Evolutionary conservation across 306 rosid species (phyloP), one percentile per base, ranked within the genome.

Genomic region (Ochetophila trinervis): DNA sequence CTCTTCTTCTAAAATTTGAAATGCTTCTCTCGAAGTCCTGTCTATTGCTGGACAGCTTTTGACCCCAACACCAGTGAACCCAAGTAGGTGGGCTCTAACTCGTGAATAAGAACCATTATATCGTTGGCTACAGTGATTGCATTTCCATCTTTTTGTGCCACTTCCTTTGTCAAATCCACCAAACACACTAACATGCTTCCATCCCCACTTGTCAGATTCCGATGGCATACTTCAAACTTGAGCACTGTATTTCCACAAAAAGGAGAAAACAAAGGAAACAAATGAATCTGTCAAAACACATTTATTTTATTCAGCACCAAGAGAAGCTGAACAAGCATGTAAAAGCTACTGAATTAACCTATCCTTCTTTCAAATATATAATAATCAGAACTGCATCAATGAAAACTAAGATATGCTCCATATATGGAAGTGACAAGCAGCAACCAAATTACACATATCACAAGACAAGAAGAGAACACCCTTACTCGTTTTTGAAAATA

Each of bases 141-240:
- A 83, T 73, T 73, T 86, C 88, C 91, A 86, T 74, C 75, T 56
- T 66, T 83, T 83, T 12, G 91, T 80, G 21, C 86, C 88, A 16
- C 86, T 80, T 75, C 86, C 88, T 74, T 83, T 86, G 75, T 86
- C 91, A 66, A 86, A 83, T 20, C 91, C 87, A 68, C 86, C 86
- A 58, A 83, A 83, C 69, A 83, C 79, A 71, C 79, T 78, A 22
- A 83, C 91, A 59, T 86, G 91, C 63, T 80, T 80, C 84, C 86
- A 83, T 30, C 83, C 83, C 86, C 88, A 83, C 71, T 80, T 86
- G 60, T 85, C 87, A 59, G 79, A 82, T 36, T 83, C 76, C 1
- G 77, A 63, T 30, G 75, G 75, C 91, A 83, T 80, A 49, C 55
- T 80, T 65, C 78, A 58, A 51, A 24, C 36, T n/a, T 18, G 56